These are phyloP conservation scores for Ganoderma sp. DNA, from an alignment of 1,284 basidiomycete genomes.

Conservation along the genomic window DNA sequence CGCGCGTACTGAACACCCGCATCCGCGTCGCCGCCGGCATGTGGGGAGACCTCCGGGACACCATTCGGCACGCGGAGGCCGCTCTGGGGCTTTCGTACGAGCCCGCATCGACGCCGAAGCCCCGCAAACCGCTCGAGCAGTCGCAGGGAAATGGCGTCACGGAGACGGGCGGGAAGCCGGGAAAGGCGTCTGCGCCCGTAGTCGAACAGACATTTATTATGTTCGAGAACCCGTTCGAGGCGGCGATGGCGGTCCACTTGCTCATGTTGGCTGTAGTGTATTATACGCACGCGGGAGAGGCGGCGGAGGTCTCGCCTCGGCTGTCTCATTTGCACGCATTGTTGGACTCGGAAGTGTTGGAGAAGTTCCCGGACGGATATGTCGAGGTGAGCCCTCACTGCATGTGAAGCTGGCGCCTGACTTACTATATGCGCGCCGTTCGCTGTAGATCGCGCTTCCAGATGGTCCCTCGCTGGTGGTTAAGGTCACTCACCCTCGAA, in stretches of 20 bases:
- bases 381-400: slow-evolving; percentile 48
- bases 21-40: slow-evolving; percentile 56
- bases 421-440: slow-evolving; percentile 15
- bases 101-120: slow-evolving; percentile 34
- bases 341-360: slow-evolving; percentile 61
- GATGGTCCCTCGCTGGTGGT: slow-evolving; percentile 54
- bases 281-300: slow-evolving; percentile 60
- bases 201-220: slow-evolving; percentile 40
- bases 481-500: slow-evolving; percentile 68
- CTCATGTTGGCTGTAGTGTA: slow-evolving; percentile 65
- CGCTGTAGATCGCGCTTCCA: slow-evolving; percentile 43
- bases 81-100: slow-evolving; percentile 51
- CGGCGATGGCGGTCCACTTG: slow-evolving; percentile 54
- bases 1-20: slow-evolving; percentile 56
- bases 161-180: slow-evolving; percentile 5
- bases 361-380: slow-evolving; percentile 54
- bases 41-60: slow-evolving; percentile 56
- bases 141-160: slow-evolving; percentile 16
- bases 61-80: slow-evolving; percentile 52
- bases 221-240: slow-evolving; percentile 49
- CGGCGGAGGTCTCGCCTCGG: slow-evolving; percentile 50
- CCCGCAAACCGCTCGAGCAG: slow-evolving; percentile 25
- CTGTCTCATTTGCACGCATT: slow-evolving; percentile 64
- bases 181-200: slow-evolving; percentile 14
- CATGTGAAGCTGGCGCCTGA: no score